Evolutionary conservation across 169 alveolate species (phyloP).

Genomic region (Theileria parva): DNA sequence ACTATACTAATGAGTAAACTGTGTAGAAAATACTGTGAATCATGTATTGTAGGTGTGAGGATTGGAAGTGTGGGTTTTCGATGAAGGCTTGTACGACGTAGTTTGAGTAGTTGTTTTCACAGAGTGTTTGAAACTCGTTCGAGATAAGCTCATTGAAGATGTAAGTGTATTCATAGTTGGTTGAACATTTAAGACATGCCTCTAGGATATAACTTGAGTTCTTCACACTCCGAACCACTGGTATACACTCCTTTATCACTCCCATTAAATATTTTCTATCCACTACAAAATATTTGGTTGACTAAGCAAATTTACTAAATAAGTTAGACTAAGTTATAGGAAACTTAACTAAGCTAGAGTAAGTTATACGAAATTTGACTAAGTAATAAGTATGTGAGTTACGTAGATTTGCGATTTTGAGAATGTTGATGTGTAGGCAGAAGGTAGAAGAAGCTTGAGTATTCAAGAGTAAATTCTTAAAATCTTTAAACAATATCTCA

Average conservation of each 20-base stretch:
- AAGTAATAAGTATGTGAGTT: too few species aligned
- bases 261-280: not conserved
- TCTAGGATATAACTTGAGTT: conserved; percentile 37
- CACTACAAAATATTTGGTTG: too few species aligned
- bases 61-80: conserved; percentile 35
- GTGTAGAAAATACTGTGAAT: conserved; percentile 10
- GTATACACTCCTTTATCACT: conserved; percentile 1
- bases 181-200: conserved; percentile 16
- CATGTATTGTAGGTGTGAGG: conserved; percentile 32
- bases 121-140: conserved; percentile 21
- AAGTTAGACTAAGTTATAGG: too few species aligned
- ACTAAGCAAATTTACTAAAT: too few species aligned
- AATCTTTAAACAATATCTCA: conserved; percentile 28
- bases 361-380: too few species aligned
- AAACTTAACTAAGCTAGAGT: too few species aligned
- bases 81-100: conserved; percentile 49
- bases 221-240: conserved; percentile 11
- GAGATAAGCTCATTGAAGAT: conserved; percentile 15
- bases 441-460: conserved; percentile 48
- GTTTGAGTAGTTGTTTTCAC: conserved; percentile 33
- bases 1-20: not conserved
- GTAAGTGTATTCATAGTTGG: conserved; percentile 31
- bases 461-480: conserved; percentile 6
- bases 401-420: conserved; percentile 1
- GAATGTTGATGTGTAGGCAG: conserved; percentile 21